Base-by-base conservation (phyloP, 2,329 filamentous ascomycete species). In the Beauveria varroae region DNA sequence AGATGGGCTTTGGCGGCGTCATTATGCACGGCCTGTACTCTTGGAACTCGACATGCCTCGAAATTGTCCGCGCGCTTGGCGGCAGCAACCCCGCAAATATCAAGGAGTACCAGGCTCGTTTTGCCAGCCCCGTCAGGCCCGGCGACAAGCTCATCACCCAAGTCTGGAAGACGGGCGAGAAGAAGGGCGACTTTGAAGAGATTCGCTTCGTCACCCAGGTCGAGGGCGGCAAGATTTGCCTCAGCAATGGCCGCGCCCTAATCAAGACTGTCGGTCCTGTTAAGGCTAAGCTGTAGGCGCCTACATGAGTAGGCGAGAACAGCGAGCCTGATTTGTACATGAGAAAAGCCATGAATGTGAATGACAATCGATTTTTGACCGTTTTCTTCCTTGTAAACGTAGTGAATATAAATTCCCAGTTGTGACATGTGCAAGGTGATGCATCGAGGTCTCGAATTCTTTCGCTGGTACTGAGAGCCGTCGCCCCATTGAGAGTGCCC, bases 21-120 rank as follows among this genome's bases (percentile, higher is more conserved):
- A 96, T 96, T 74, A 89, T 96, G 73, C 92, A 96, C 76, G 93
- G 93, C 22, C 80, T 96, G 51, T 96, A 87, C 78, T 90, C 86
- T 67, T 96, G 90, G 87, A 96, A 96, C 77, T 84, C 84, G 62
- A 84, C 89, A 2, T 84, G 84, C 18, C 90, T 93, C 70, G 86
- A 83, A 30, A 78, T 96, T 63, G 78, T 96, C 60, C 83, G 89
- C 73, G 77, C 82, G 44, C 79, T 96, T 22, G 91, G 91, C 51
- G 88, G 82, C 52, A 88, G 88, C 72, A 84, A 96, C 70, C 89
- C 92, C 1, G 83, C 83, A 66, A 96, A 93, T 69, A 80, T 97
- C 67, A 90, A 86, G 76, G 90, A 95, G 75, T 96, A 93, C 78
- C 90, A 93, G 78, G 91, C 91, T 20, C 81, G 92, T 49, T 96